Conservation (phyloP, 2,329 filamentous ascomycete species). For the Alternaria brassicae region DNA sequence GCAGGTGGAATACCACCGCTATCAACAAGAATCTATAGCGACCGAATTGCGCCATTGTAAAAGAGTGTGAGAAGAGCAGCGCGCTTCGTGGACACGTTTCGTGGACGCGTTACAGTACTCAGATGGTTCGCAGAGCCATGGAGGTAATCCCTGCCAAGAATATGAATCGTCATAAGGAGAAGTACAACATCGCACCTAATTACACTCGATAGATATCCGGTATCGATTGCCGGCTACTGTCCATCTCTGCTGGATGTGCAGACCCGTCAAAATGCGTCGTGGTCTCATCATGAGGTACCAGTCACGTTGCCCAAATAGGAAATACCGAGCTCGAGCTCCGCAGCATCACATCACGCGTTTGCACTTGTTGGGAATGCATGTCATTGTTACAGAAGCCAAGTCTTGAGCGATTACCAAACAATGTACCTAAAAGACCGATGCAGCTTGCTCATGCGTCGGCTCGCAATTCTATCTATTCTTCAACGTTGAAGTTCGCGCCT, state of each 20-base stretch:
- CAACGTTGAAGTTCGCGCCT: conserved; percentile 74
- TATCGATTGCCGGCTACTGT: not conserved
- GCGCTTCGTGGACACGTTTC: conserved; percentile 35
- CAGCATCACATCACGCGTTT: conserved; percentile 4
- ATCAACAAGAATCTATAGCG: conserved; percentile 86
- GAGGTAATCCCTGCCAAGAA: conserved; percentile 30
- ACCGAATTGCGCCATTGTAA: conserved; percentile 61
- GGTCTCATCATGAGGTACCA: not conserved
- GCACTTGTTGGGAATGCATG: conserved; percentile 10
- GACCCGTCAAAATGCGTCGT: not conserved
- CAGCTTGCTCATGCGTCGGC: conserved; percentile 12
- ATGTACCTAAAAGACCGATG: conserved; percentile 21
- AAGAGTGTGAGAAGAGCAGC: conserved; percentile 28
- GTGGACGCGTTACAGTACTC: conserved; percentile 35
- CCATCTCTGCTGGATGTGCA: not conserved
- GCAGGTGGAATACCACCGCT: conserved; percentile 88
- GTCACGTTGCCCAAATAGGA: conserved; percentile 13
- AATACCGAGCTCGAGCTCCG: conserved; percentile 22
- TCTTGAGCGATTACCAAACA: conserved; percentile 5
- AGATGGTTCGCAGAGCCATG: conserved; percentile 32
- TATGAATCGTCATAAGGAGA: conserved; percentile 8
- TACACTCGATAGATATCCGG: not conserved
- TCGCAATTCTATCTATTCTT: conserved; percentile 48
- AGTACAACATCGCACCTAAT: not conserved
- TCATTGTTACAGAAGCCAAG: conserved; percentile 16